Base-by-base conservation (phyloP, 2,329 filamentous ascomycete species). In the Aspergillus spinulosporus region DNA sequence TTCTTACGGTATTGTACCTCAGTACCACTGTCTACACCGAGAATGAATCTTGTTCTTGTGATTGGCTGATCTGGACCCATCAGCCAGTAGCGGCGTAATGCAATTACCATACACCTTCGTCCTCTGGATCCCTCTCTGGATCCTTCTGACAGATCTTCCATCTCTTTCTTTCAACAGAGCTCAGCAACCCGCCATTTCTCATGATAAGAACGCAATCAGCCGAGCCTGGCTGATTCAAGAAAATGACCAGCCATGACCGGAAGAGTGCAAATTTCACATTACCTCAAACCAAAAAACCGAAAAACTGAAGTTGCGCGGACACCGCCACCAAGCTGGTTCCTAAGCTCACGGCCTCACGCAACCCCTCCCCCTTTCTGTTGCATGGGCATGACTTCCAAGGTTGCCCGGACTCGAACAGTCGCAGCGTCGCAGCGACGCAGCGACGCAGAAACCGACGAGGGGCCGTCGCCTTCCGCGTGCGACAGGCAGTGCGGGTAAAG, bases 321-420 rank as follows among this genome's bases (percentile, higher is more conserved):
- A 45, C 52, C 39, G 44, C 49, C 44, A 56, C 47, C 28, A 45
- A 43, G 37, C 45, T 44, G 36, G 37, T 14, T 28, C 28, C 42
- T 31, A n/a, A 48, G 44, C 44, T 45, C 40, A 32, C n/a, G 9
- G 29, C 31, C 32, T n/a, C n/a, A 43, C 11, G 31, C 45, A 49
- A 50, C 47, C 39, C 53, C 43, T 40, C 48, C 54, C 54, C 54
- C 48, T 56, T 56, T 56, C 54, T 21, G 21, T 28, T 28, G 26
- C 26, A 28, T 28, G 26, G 26, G 26, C 26, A 28, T 28, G 26
- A 28, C 26, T 28, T 4, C 26, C 32, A 7, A 28, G 26, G 26
- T 28, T 28, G 26, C 26, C 5, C 26, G 34, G 34, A 37, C 34
- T 32, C n/a, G 5, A 54, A 26, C 26, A 28, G 26, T 28, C 26